phyloP scores from a whole-genome alignment of 2,329 filamentous ascomycete genomes.

The Penicillium sp. region DNA sequence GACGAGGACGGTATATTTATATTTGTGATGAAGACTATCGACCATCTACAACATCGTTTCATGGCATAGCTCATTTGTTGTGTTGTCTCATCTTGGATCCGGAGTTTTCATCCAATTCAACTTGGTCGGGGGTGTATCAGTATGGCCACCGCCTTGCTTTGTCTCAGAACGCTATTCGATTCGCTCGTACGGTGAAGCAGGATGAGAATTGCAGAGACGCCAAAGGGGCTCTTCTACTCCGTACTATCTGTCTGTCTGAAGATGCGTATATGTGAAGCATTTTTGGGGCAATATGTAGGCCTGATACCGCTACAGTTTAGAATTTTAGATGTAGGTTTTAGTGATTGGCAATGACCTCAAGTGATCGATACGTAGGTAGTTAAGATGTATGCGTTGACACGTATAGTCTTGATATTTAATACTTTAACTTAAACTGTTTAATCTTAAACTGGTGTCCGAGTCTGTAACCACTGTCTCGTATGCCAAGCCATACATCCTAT shows the following conservation, averaged over 20 bases:
- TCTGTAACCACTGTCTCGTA: too few species aligned
- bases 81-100: not conserved
- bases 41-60: not conserved
- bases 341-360: not conserved
- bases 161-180: not conserved
- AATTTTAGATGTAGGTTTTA: too few species aligned
- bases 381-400: not conserved
- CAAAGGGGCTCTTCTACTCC: not conserved
- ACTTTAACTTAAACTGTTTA: too few species aligned
- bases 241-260: not conserved
- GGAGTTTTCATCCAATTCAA: not conserved
- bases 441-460: too few species aligned
- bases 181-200: not conserved
- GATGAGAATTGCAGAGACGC: not conserved
- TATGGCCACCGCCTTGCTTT: not conserved
- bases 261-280: not conserved
- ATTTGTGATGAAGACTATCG: not conserved
- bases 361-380: not conserved
- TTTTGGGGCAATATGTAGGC: too few species aligned
- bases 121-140: not conserved
- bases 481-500: too few species aligned
- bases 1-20: not conserved
- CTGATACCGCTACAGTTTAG: too few species aligned
- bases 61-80: too few species aligned
- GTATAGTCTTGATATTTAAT: too few species aligned